A percentile compares a stretch with the other conserved stretches of the same genome.
These are phyloP conservation scores for Arabidopsis arenosa DNA, from an alignment of 345 rosid species.

Conservation along the genomic window DNA sequence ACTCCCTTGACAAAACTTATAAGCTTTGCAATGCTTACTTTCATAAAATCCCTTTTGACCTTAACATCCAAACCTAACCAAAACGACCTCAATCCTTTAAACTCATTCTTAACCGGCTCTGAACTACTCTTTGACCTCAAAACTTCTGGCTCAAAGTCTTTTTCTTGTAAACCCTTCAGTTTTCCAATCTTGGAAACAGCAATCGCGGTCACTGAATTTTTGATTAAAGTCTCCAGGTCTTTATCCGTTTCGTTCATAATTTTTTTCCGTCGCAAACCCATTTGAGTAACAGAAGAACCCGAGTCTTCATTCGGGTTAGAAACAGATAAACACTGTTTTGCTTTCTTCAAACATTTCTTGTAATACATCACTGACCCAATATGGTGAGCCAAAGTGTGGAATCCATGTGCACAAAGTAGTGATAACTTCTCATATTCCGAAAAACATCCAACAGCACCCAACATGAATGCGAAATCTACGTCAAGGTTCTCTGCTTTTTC, in stretches of 20 bases:
- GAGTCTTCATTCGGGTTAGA: background rate
- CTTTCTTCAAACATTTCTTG: conserved; percentile 16
- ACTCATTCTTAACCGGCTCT: background rate
- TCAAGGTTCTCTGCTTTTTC: background rate
- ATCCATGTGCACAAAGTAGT: background rate
- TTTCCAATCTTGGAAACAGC: background rate
- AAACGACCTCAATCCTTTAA: background rate
- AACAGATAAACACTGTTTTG: conserved; percentile 1
- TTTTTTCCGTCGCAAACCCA: background rate
- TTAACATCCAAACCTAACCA: conserved; percentile 30
- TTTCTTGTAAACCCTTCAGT: background rate
- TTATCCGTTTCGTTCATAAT: background rate
- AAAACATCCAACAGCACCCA: conserved; percentile 16
- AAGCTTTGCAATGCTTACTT: conserved; percentile 23
- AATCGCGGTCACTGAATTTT: background rate
- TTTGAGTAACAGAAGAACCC: background rate
- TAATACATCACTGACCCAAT: conserved; percentile 15
- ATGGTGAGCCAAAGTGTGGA: background rate
- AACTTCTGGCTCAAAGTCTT: background rate
- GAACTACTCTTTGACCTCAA: background rate
- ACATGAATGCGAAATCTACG: background rate
- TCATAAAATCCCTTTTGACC: conserved; percentile 21
- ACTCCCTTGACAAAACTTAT: background rate
- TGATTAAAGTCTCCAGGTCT: background rate
- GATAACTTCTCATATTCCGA: background rate